Conservation (phyloP, 352 stramenopile genomes). For the Globisporangium cederbergense region DNA sequence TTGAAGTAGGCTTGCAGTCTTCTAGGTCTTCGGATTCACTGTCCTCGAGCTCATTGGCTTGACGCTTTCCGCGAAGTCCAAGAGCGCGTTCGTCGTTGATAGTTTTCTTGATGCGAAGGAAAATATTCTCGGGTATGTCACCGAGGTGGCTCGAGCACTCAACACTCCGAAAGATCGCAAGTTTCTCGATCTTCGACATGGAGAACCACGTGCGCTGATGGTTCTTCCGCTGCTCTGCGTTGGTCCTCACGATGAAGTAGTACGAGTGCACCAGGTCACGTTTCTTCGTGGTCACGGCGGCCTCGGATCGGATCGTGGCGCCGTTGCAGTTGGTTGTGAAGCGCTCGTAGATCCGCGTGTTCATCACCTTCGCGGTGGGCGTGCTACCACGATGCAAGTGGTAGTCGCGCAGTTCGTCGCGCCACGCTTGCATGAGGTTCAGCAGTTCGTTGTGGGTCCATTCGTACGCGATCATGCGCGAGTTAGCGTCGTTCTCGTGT, state of each 20-base stretch:
- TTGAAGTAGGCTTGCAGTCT: neutral
- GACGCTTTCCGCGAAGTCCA: neutral
- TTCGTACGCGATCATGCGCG: neutral
- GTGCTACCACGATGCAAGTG: neutral
- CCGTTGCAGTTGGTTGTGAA: slow-evolving; percentile 3
- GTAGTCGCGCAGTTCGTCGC: neutral
- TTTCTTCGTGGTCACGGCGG: slow-evolving; percentile 3
- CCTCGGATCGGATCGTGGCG: neutral
- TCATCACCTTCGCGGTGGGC: neutral
- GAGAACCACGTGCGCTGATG: neutral
- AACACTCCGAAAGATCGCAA: neutral
- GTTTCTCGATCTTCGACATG: slow-evolving; percentile 9
- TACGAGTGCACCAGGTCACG: slow-evolving; percentile 1
- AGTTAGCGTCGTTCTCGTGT: neutral
- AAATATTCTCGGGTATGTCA: slow-evolving; percentile 5
- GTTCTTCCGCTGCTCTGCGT: neutral
- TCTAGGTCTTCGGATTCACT: neutral
- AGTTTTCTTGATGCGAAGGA: neutral
- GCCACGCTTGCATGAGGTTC: slow-evolving; percentile 4
- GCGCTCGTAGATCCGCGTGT: slow-evolving; percentile 1
- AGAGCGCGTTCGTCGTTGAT: neutral
- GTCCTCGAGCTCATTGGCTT: neutral
- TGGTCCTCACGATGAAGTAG: slow-evolving; percentile 9
- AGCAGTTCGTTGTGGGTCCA: slow-evolving; percentile 4
- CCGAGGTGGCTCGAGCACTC: neutral